Evolutionary conservation across 805 yeast species (phyloP), one percentile per base, ranked within the genome.

Genomic region (Vanderwaltozyma polyspora): DNA sequence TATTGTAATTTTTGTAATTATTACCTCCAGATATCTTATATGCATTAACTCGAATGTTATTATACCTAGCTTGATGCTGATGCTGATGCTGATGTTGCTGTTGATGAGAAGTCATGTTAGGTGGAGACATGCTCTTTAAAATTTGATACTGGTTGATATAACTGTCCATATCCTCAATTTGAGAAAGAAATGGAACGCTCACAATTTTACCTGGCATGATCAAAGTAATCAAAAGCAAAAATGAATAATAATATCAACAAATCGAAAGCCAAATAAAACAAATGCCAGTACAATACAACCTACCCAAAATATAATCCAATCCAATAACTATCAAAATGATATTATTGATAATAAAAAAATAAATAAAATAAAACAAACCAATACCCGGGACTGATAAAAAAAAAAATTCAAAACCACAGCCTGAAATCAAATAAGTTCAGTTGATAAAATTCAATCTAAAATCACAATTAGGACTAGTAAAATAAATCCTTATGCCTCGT

Each of bases 161-260:
- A 29, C 45, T 51, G 18, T 57, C 55, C 44, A 58, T 49, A 37
- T 58, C 62, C 33, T 58, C 63, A 17, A 46, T 31, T 37, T 58
- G 63, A 15, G 60, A 55, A 15, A 54, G 42, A 41, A 55, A 58
- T 21, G 63, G 55, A 22, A 51, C 41, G 35, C 49, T 47, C 9
- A 46, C 46, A 11, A 53, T 44, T 36, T 47, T 36, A 28, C 59
- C 57, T 14, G 59, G 57, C 59, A 54, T 54, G 13, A n/a, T 33
- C 19, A 18, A 18, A 8, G 7, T 24, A 8, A 10, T n/a, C 6
- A 24, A 10, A 8, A 24, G 6, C 26, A 10, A 24, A 24, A 24
- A 24, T 16, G 12, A 27, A 13, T 12, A 15, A 27, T 16, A 27
- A 27, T 14, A 25, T 6, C 13, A 25, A 25, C 10, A 8, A 6